Evolutionary conservation across 768 basidiomycete species (phyloP).

Genomic region (Lentinula sp.): DNA sequence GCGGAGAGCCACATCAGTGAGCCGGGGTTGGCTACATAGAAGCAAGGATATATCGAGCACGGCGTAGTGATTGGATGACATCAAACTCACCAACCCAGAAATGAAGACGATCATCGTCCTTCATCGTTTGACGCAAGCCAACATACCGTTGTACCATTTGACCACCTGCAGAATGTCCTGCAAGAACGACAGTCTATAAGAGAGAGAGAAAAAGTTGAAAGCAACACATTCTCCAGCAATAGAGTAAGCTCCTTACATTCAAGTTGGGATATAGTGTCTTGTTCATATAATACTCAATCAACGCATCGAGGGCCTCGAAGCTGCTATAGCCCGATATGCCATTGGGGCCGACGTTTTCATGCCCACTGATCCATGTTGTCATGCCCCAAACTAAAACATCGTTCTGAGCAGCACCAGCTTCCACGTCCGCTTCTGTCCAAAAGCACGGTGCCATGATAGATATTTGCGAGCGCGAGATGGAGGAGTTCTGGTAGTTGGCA

Average conservation of each 20-base stretch:
- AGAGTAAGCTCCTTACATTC: not conserved
- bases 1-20: conserved; percentile 8
- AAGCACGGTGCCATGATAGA: conserved; percentile 10
- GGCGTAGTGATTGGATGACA: no score
- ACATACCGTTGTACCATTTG: conserved; percentile 7
- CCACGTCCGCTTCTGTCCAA: conserved; percentile 4
- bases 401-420: not conserved
- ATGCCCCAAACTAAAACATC: conserved; percentile 3
- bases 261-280: not conserved
- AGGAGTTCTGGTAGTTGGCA: not conserved
- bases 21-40: conserved; percentile 5
- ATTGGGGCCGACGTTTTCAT: conserved; percentile 4
- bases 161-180: conserved; percentile 7
- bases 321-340: not conserved
- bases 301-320: conserved; percentile 5
- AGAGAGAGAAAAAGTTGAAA: not conserved
- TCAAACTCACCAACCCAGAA: conserved; percentile 7
- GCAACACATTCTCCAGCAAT: not conserved
- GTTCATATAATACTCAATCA: conserved; percentile 7
- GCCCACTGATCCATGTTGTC: conserved; percentile 7
- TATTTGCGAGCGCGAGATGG: not conserved
- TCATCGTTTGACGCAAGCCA: conserved; percentile 1
- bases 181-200: conserved; percentile 4
- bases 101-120: conserved; percentile 6
- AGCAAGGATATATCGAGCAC: not conserved